Evolutionary conservation across 345 rosid genomes (phyloP), one percentile per base, ranked within the genome.

Genomic region (Syzygium grande): DNA sequence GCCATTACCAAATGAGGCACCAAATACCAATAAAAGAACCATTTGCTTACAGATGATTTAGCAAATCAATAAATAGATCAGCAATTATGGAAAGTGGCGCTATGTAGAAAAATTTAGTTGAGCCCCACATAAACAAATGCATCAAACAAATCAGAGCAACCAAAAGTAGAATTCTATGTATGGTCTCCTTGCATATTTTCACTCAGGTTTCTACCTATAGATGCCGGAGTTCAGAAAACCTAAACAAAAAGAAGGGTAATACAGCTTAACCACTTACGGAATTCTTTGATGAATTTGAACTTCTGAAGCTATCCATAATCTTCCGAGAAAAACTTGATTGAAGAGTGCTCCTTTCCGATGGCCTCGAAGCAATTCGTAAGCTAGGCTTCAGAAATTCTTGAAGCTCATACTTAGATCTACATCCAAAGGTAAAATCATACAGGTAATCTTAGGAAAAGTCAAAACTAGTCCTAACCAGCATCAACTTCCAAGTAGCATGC

Each of bases 331-430:
- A 85, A 90, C 90, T 93, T 86, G 96, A 86, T 88, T 92, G 91
- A 58, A 92, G 93, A 90, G 93, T 87, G 78, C 89, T 85, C 49
- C 73, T 89, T 73, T 89, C 90, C 52, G 97, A 85, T 68, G 92
- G 92, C 84, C 87, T 94, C 0, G 97, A 94, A 43, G 95, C 86
- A 85, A 97, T 98, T 89, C 96, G 94, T 90, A 98, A 95, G 90
- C 98, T 96, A 86, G 99, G 97, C 90, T 98, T 95, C 90, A 97
- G 68, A 90, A 96, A 98, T 92, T 96, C 97, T 94, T 98, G 99
- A 84, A 88, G 93, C 95, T 97, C 98, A 90, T 98, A 98, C 91
- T 98, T 98, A 30, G 99, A 96, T 93, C 99, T 98, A 87, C 87
- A 86, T 63, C 73, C 87, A 90, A 52, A 79, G 56, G 85, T 87